phyloP scores from a whole-genome alignment of 305 asterid species.

The Ilex paraguariensis region DNA sequence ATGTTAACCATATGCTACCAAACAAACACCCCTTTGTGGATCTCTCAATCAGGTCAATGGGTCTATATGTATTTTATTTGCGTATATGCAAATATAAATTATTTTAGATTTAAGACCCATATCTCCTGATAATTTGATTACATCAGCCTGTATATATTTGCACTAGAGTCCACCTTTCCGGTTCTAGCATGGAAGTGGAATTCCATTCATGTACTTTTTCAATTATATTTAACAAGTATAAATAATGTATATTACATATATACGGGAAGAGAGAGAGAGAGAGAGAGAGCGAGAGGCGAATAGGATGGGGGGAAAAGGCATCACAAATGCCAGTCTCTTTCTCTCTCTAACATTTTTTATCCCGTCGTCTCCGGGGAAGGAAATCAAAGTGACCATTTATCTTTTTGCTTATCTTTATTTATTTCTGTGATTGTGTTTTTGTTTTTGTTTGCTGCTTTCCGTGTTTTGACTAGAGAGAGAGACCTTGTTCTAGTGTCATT shows the following conservation, averaged over 20 bases:
- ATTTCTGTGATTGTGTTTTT: conserved; percentile 1
- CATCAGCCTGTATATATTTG: no score
- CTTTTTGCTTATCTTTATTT: conserved; percentile 22
- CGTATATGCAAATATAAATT: conserved; percentile 12
- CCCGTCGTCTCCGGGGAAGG: conserved; percentile 82
- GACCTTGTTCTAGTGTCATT: conserved; percentile 70
- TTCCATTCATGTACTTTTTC: conserved; percentile 28
- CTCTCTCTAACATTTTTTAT: conserved; percentile 46
- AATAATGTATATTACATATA: neutral
- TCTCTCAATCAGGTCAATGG: conserved; percentile 34
- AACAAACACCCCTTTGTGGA: conserved; percentile 42
- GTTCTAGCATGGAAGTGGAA: conserved; percentile 33
- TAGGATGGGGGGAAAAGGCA: conserved; percentile 68
- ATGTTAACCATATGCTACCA: conserved; percentile 29
- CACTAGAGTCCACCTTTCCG: conserved; percentile 12
- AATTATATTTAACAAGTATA: conserved; percentile 16
- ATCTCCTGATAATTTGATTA: conserved; percentile 1
- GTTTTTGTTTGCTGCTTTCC: conserved; percentile 7
- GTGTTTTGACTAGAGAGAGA: conserved; percentile 54
- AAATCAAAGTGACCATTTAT: conserved; percentile 43
- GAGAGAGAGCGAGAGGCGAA: no score
- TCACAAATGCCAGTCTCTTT: conserved; percentile 38
- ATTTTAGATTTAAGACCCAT: neutral
- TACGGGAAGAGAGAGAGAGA: conserved; percentile 27
- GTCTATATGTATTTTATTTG: conserved; percentile 25